Evolutionary conservation across 2,329 filamentous ascomycete genomes (phyloP), one percentile per base, ranked within the genome.

Genomic region (Aspergillus puulaauensis): DNA sequence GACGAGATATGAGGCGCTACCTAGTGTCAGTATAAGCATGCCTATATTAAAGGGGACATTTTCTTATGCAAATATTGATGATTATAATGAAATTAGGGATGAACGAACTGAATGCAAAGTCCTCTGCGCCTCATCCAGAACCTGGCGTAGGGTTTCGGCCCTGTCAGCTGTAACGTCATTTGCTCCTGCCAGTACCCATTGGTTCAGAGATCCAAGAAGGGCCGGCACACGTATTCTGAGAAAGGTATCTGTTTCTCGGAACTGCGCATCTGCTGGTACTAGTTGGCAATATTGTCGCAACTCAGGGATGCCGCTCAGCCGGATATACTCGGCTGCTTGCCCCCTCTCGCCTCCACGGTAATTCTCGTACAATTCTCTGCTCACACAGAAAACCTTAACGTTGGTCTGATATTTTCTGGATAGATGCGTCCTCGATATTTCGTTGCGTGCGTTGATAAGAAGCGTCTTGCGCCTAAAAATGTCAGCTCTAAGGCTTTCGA

Each of bases 251-350:
- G 54, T 54, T 33, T 54, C 48, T 0, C 57, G 58, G 4, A 64
- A 48, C 27, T 66, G 66, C 14, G 60, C 54, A 1, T 64, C 60
- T 14, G 66, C 61, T 4, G 61, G 64, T 12, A 68, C 58, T 2
- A 54, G 50, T 39, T 64, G 65, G 37, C 65, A 68, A 49, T 65
- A 64, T 1, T 24, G 51, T 19, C 64, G 65, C n/a, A 68, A 52
- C 4, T 63, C 50, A 4, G 33, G 53, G n/a, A 68, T 64, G 4
- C 61, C 64, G 39, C 66, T 68, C 11, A 68, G 58, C 12, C 31
- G 24, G 5, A 64, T 43, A 23, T 65, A 68, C 2, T 47, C 55
- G 6, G 53, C 23, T 31, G 51, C 39, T 2, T 60, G 48, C 3
- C 53, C 45, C 2, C 21, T 9, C 1, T 51, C 43, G 8, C 31